Evolutionary conservation across 495 filamentous ascomycete species (phyloP), one percentile per base, ranked within the genome.

Genomic region (Aspergillus steynii): DNA sequence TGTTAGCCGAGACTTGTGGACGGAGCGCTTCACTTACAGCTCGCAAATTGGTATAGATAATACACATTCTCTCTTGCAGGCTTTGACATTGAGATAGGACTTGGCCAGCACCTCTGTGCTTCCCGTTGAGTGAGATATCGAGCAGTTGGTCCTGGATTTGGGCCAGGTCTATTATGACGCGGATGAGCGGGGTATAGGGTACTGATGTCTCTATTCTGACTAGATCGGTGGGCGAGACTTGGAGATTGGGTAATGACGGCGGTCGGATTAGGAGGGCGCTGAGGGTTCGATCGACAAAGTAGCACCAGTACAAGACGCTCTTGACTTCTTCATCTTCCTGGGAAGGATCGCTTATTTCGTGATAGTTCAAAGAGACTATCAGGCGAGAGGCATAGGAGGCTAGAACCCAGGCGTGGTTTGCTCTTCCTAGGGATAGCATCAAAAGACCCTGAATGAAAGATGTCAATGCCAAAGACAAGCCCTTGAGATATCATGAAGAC

Each of bases 291-390:
- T 74, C 71, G 15, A 71, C 61, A 56, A 69, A 74, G 34, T 64
- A 74, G 46, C 71, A 74, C 69, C 71, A 74, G 32, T 58, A 72
- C 9, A 74, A 55, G 28, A 50, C 65, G 14, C 62, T 64, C 12
- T 64, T 50, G 15, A 70, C 70, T 20, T 74, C 67, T 25, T 68
- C 60, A 26, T 68, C 53, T 0, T 31, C n/a, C 2, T 61, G 42
- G 8, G 65, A 63, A 14, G 27, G 45, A 1, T 15, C 32, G 34
- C 37, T 8, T 8, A 62, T 62, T 28, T 64, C 55, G 52, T 74
- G 69, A 29, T 72, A 74, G 5, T 65, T 66, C 4, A 74, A 48
- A 45, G 65, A 59, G 8, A 61, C 55, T 20, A 74, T 70, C 50
- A 68, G 57, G 15, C 65, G 69, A 53, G 71, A 65, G 8, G 71